Base-by-base conservation (phyloP, 345 rosid species). In the Salix purpurea region DNA sequence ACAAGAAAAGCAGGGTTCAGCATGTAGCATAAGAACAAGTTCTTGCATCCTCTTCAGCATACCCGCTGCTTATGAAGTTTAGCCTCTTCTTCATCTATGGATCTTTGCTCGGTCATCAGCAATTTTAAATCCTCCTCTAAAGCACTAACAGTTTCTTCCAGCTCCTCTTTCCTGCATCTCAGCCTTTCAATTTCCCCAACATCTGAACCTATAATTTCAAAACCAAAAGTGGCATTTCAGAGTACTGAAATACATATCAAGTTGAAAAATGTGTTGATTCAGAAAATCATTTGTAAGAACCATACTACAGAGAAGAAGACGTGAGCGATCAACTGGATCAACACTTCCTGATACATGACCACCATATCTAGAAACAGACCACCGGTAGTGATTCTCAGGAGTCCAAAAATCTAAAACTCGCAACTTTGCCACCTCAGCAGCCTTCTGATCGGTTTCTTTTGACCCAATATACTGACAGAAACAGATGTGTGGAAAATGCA, bases 311-410 rank as follows among this genome's bases (percentile, higher is more conserved):
- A 87, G 73, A 61, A 93, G 86, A 84, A 95, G 98, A 72, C 91
- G 92, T 26, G 98, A 93, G 12, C 70, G 88, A 73, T 58, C 42
- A 74, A 95, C 94, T 65, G 97, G 83, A 69, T 91, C 97, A 69
- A 95, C 92, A 69, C 83, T 88, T 65, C 85, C 98, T 48, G 99
- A 93, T 50, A 84, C 54, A 77, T 90, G 94, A 48, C 87, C 92
- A 50, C 93, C 97, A 80, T 95, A 95, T 89, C 99, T 89, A 69
- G 99, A 95, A 73, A 79, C 69, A 74, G 91, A 83, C 99, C 99
- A 95, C 30, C 89, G 81, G 76, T 93, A 95, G 83, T 95, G 98
- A 87, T 86, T 91, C 73, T 91, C 96, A 12, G 97, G 98, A 46
- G 99, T 93, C 97, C 97, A 95, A 81, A 93, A 90, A 86, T 95